Evolutionary conservation across 1,139 yeast species (phyloP), one percentile per base, ranked within the genome.

Genomic region (Taiozyma sp.): DNA sequence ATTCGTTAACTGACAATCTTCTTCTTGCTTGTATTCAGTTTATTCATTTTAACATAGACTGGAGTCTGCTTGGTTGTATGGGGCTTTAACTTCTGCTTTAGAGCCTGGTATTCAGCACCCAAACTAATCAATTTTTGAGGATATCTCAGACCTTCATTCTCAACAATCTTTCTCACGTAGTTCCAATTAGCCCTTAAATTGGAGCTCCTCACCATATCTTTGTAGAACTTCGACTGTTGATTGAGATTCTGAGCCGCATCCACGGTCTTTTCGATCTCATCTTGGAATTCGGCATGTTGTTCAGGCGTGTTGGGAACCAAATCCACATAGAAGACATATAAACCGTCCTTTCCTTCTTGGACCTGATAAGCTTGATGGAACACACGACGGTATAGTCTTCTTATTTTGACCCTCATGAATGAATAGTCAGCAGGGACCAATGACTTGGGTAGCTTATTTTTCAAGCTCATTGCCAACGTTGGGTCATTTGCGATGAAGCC

Each of bases 241-340:
- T 56, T 50, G 26, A 60, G 46, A 2, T 52, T 51, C 21, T 65
- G 62, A 1, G 74, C 69, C 22, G 47, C 59, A 13, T 55, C 45
- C 8, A 79, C 56, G 21, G 75, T 70, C 8, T 50, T 48, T 16
- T 55, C 53, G 3, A 80, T 62, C 30, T 66, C 61, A 1, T 53
- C 41, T n/a, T 66, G 57, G 21, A 79, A 66, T 26, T 59, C 56
- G 2, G 57, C 51, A 45, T 64, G 50, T 21, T 76, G 79, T 1
- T 57, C 54, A 1, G 61, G 59, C 0, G 67, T 66, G 0, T 32
- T 44, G 3, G 87, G 85, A 4, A 73, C 70, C 14, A 68, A 57
- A 9, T 55, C 52, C 21, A 74, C 61, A 11, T 64, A 59, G 51
- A 77, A 72, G 42, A 70, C 64, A 57, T 77, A 85, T 7, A 79